Conservation (phyloP, 345 rosid species). For the Melaleuca quinquenervia region DNA sequence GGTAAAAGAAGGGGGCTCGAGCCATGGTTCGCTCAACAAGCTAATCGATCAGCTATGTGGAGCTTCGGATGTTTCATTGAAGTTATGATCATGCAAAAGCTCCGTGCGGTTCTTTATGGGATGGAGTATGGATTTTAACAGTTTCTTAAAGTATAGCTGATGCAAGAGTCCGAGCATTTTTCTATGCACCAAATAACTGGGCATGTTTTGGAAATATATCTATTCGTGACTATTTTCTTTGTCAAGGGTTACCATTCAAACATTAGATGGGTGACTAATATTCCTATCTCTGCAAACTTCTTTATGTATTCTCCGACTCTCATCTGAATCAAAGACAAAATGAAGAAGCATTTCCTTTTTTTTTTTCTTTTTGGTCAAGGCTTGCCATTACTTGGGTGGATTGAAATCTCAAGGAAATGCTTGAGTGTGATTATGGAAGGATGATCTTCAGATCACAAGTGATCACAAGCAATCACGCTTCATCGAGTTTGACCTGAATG, state of each 20-base stretch:
- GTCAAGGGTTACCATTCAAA: background rate
- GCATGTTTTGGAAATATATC: background rate
- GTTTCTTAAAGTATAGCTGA: background rate
- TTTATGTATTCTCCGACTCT: background rate
- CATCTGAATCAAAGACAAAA: background rate
- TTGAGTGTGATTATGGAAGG: background rate
- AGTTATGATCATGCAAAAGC: background rate
- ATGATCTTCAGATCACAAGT: background rate
- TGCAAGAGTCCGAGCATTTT: background rate
- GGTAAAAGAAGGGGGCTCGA: conserved; percentile 3
- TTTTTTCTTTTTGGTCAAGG: background rate
- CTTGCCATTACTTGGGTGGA: background rate
- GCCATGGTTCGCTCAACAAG: background rate
- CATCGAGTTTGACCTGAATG: background rate
- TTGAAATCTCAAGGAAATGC: background rate
- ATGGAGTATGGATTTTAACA: background rate
- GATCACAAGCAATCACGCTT: background rate
- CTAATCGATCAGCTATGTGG: background rate
- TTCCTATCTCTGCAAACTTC: background rate
- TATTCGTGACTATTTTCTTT: background rate
- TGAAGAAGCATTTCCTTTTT: background rate
- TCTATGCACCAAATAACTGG: background rate
- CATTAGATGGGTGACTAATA: background rate
- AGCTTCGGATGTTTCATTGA: background rate
- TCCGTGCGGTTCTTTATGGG: background rate